Percentiles rank a stretch among this genome's conserved stretches.
These are phyloP conservation scores for Ustilago loliicola DNA, from an alignment of 1,284 basidiomycete genomes.

Conservation along the genomic window DNA sequence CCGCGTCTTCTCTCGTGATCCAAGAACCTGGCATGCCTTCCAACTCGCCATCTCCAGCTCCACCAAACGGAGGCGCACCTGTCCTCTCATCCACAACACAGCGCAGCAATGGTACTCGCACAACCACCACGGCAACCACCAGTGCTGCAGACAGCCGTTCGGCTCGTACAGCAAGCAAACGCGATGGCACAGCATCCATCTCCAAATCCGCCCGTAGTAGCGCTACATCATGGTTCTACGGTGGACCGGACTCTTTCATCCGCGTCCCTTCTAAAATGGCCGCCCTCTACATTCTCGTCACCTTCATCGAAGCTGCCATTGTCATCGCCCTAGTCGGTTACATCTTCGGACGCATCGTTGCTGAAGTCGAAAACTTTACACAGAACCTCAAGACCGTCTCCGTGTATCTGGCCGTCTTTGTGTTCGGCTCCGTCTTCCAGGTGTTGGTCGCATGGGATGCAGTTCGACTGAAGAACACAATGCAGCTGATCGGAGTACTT, in stretches of 20 bases:
- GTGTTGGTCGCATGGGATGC: conserved; percentile 61
- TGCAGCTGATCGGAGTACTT: conserved; percentile 61
- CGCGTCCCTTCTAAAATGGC: conserved; percentile 37
- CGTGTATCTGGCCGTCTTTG: conserved; percentile 61
- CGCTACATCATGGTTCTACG: conserved; percentile 38
- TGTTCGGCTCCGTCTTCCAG: conserved; percentile 61
- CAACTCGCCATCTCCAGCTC: conserved; percentile 7
- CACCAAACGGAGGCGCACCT: conserved; percentile 10
- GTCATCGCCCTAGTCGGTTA: conserved; percentile 56
- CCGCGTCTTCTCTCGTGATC: conserved; percentile 31
- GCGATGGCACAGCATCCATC: conserved; percentile 37
- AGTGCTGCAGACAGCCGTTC: conserved; percentile 6
- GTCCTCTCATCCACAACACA: not conserved
- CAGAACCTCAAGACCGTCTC: conserved; percentile 65
- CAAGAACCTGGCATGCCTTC: conserved; percentile 18
- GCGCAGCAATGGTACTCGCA: not conserved
- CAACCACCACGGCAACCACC: not conserved
- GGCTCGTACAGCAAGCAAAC: conserved; percentile 20
- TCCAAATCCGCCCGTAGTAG: conserved; percentile 29
- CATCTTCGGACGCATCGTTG: conserved; percentile 55
- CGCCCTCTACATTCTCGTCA: conserved; percentile 33
- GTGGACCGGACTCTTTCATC: conserved; percentile 31
- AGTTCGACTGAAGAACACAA: conserved; percentile 61
- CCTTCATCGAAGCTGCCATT: conserved; percentile 48
- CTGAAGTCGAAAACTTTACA: conserved; percentile 40